Conservation (phyloP, 2,329 filamentous ascomycete genomes). For the Elsinoe fawcettii region DNA sequence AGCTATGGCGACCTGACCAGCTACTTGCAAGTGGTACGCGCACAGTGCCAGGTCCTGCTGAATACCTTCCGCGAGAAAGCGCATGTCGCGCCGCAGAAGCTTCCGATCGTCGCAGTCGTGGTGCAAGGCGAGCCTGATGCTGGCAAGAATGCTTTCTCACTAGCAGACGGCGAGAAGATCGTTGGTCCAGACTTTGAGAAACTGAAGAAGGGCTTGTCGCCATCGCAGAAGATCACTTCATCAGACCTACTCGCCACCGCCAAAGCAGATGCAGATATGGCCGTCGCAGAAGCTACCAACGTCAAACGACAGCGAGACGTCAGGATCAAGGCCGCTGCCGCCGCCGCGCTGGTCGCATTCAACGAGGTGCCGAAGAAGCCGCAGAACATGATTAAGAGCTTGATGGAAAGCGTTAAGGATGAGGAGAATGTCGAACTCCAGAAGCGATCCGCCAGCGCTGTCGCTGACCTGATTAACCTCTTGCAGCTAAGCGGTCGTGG, state of each 20-base stretch:
- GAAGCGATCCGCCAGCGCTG: slow-evolving; percentile 72
- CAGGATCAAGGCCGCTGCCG: slow-evolving; percentile 77
- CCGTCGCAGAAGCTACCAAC: slow-evolving; percentile 70
- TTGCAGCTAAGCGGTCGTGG: slow-evolving; percentile 73
- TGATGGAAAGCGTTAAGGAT: slow-evolving; percentile 97
- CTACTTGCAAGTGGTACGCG: slow-evolving; percentile 79
- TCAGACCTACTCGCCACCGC: slow-evolving; percentile 72
- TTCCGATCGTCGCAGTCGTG: slow-evolving; percentile 78
- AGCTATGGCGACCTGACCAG: slow-evolving; percentile 87
- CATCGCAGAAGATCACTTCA: slow-evolving; percentile 78
- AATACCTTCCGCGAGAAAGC: slow-evolving; percentile 88
- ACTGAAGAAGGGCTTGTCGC: slow-evolving; percentile 79
- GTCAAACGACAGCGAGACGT: slow-evolving; percentile 77
- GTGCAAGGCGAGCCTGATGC: slow-evolving; percentile 91
- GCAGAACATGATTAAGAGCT: slow-evolving; percentile 81
- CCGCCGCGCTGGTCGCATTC: slow-evolving; percentile 83
- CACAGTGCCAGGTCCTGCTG: slow-evolving; percentile 82
- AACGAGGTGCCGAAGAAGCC: slow-evolving; percentile 86
- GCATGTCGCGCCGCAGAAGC: slow-evolving; percentile 64
- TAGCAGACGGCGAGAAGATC: slow-evolving; percentile 80
- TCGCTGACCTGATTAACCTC: slow-evolving; percentile 76
- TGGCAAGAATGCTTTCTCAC: slow-evolving; percentile 84
- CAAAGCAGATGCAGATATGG: slow-evolving; percentile 58
- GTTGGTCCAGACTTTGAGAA: slow-evolving; percentile 77
- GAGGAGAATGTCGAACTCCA: slow-evolving; percentile 90